A percentile compares a stretch with the other conserved stretches of the same genome.
phyloP scores from a whole-genome alignment of 495 filamentous ascomycete genomes.

The Neurospora sp. region DNA sequence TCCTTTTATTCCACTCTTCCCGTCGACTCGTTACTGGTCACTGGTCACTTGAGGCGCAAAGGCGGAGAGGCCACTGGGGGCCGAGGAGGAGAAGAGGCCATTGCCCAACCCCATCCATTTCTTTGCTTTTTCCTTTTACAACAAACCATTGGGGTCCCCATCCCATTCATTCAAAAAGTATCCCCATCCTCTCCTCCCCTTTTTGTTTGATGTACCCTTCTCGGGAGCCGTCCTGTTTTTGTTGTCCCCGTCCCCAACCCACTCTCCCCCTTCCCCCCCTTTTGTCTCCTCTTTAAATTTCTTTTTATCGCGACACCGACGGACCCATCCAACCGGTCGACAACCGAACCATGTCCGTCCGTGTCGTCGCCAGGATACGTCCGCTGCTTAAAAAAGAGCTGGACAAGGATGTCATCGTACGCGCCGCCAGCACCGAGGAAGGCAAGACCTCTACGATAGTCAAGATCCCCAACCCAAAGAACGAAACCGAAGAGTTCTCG shows the following conservation, averaged over 20 bases:
- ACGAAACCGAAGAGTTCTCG: conserved; percentile 78
- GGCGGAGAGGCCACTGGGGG: too few relatives aligned
- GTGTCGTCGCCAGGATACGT: conserved; percentile 82
- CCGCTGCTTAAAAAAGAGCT: conserved; percentile 76
- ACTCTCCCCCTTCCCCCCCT: background rate
- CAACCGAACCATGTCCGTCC: conserved; percentile 47
- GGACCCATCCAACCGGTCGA: background rate
- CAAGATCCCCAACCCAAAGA: conserved; percentile 91
- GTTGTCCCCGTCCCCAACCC: background rate
- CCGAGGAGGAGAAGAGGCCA: background rate
- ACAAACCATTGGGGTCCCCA: background rate
- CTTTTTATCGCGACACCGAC: background rate
- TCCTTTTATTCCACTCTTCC: background rate
- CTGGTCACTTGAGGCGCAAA: background rate
- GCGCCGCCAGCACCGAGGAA: conserved; percentile 46
- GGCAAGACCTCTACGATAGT: conserved; percentile 54
- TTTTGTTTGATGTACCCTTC: background rate
- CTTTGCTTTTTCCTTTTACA: background rate
- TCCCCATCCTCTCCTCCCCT: background rate
- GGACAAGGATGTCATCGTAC: conserved; percentile 76
- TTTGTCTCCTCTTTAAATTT: background rate
- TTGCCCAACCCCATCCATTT: background rate
- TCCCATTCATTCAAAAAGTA: background rate
- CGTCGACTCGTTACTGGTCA: background rate
- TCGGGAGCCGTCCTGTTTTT: background rate